Base-by-base conservation (phyloP, 2,329 filamentous ascomycete species). In the Cladosporium velox region DNA sequence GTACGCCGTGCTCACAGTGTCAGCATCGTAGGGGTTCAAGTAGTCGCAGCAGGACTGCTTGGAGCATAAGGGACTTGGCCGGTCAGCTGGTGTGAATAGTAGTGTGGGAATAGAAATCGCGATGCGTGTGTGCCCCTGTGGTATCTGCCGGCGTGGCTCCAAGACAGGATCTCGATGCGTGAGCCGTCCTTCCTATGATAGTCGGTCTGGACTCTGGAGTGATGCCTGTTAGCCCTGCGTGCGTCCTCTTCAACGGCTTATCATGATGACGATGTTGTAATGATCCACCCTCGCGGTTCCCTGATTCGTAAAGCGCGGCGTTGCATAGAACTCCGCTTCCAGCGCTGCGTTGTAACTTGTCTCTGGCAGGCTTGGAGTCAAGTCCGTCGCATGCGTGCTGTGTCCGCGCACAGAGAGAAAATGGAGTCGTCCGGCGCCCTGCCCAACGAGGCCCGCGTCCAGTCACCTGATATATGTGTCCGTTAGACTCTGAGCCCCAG, bases 381-480 rank as follows among this genome's bases (percentile, higher is more conserved):
- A 59, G 57, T 59, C 57, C 57, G 57, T 28, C 38, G 57, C 55
- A 38, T 41, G 34, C 55, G 18, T 35, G 55, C 54, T 35, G 55
- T 38, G 32, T 35, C 32, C 55, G 55, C 55, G 34, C 55, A 58
- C 32, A 38, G 55, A 41, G 55, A 58, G 34, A 58, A 52, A 58
- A 38, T 35, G 34, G 55, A 58, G n/a, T 32, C 30, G 32, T 58
- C 55, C 24, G 55, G 55, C 55, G 34, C 32, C 55, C 34, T 26
- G 52, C 26, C 49, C 49, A 26, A 52, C 52, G 15, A 41, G 55
- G 55, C 55, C 55, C 55, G 55, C 55, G 21, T 34, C 32, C 55
- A 41, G 55, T 58, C 55, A 58, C 55, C 55, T 58, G 59, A 62
- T 62, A 51, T 62, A 34, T 62, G 44, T 62, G 32, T 26, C 61